A percentile compares a stretch with the other conserved stretches of the same genome.
Evolutionary conservation across 352 stramenopile genomes (phyloP).

Genomic region (Globisporangium echinulatum): DNA sequence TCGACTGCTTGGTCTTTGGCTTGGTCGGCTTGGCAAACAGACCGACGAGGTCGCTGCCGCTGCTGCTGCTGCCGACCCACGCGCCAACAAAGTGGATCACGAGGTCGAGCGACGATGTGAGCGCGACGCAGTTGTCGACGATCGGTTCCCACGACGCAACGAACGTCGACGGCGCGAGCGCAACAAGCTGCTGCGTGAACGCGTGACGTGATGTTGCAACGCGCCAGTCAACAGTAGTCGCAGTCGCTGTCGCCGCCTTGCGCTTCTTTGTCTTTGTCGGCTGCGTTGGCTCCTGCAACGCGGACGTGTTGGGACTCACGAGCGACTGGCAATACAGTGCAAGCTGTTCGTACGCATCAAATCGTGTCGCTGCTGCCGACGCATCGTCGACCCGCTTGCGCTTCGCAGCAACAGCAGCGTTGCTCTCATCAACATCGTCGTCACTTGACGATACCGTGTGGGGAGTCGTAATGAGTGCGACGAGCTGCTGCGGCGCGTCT

Average conservation of each 20-base stretch:
- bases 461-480: constrained; percentile 29
- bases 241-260: neutral
- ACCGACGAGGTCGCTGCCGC: constrained; percentile 32
- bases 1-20: constrained; percentile 12
- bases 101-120: constrained; percentile 24
- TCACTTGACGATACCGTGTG: neutral
- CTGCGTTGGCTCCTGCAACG: neutral
- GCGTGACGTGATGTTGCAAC: neutral
- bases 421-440: neutral
- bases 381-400: constrained; percentile 8
- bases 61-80: constrained; percentile 8
- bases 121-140: constrained; percentile 21
- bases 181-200: constrained; percentile 16
- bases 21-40: constrained; percentile 9
- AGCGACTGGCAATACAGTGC: constrained; percentile 21
- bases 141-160: constrained; percentile 28
- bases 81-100: constrained; percentile 50
- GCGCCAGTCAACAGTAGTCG: constrained; percentile 2
- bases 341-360: constrained; percentile 35
- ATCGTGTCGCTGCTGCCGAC: neutral
- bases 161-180: constrained; percentile 20
- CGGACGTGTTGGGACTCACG: too few relatives aligned
- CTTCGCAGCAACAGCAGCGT: constrained; percentile 15
- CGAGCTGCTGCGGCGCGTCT: constrained; percentile 28
- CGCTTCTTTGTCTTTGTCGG: constrained; percentile 6